Evolutionary conservation across 331 rosid genomes (phyloP), one percentile per base, ranked within the genome.

Genomic region (Quercus tomentella): DNA sequence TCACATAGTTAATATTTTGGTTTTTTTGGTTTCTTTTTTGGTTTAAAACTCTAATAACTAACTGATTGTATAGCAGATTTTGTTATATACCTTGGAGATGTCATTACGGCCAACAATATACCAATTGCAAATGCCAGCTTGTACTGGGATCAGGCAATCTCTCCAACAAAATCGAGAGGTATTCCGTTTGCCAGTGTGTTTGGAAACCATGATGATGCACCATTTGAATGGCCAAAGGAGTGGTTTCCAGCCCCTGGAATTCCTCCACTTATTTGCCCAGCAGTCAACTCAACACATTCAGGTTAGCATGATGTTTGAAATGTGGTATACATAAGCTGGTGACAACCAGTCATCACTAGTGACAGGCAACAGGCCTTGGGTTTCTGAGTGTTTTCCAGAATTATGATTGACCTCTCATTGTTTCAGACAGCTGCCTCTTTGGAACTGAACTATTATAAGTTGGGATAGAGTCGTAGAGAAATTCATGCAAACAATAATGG

Each of bases 161-260:
- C 95, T 56, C 97, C 98, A 31, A 74, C 92, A 56, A 90, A 86
- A 89, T 84, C 83, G 37, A 83, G 82, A 54, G 91, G 92, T n/a
- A 89, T 89, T 72, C 92, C 97, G 15, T 89, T 90, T 87, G 97
- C 97, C 3, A 86, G 88, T 81, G 91, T 92, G 52, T 94, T 89
- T 30, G 97, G 97, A 75, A 92, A 94, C 79, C 98, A 92, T 61
- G 97, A 92, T 62, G 98, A 94, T 83, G 95, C 97, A 5, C 60
- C 88, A 4, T 94, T 94, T 82, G 82, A 80, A 28, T 94, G 98
- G 97, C 97, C 97, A 30, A 33, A 88, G 20, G 87, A 92, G 68
- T 92, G 98, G 97, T 91, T 94, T 81, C 91, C 91, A 26, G 6
- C 89, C 2, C 84, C 87, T 45, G 95, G 97, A 73, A 89, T 94